These are phyloP conservation scores for Leishmania aethiopica DNA, from an alignment of 208 protist genomes.

Conservation along the genomic window DNA sequence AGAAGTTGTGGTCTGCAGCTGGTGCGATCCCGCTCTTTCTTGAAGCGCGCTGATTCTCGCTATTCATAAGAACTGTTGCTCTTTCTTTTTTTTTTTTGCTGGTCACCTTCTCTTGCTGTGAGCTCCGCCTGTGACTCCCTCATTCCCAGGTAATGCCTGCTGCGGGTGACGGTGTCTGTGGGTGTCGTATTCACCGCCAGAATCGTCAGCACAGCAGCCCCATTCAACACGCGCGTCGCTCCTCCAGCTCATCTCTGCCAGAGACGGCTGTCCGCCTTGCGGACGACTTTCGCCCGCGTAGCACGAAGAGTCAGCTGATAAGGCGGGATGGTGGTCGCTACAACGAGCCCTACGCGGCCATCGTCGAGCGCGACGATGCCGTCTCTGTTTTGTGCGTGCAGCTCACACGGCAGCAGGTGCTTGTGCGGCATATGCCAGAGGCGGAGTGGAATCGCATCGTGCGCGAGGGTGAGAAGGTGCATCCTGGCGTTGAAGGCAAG, in stretches of 20 bases:
- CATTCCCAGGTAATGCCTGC: not conserved
- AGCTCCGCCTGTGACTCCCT: not conserved
- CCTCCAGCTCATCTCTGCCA: constrained; percentile 2
- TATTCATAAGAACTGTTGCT: too few relatives aligned
- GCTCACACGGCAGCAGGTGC: constrained; percentile 17
- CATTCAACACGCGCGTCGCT: not conserved
- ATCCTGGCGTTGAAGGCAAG: constrained; percentile 21
- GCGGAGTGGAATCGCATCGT: constrained; percentile 36
- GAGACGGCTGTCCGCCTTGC: constrained; percentile 12
- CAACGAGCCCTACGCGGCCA: constrained; percentile 32
- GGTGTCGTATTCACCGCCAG: not conserved
- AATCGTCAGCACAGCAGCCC: not conserved
- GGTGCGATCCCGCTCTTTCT: too few relatives aligned
- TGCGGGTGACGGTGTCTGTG: not conserved
- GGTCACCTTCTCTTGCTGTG: not conserved
- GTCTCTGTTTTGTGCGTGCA: constrained; percentile 34
- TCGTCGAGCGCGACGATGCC: constrained; percentile 18
- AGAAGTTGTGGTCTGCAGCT: too few relatives aligned
- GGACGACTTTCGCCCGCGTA: constrained; percentile 12
- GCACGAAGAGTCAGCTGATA: constrained; percentile 15
- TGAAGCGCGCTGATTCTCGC: too few relatives aligned
- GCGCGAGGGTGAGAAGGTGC: constrained; percentile 25
- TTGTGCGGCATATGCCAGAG: constrained; percentile 37
- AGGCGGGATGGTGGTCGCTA: constrained; percentile 28
- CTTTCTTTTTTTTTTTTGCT: not conserved